Evolutionary conservation across 2,329 filamentous ascomycete genomes (phyloP), one percentile per base, ranked within the genome.

Genomic region (Diplodia seriata): DNA sequence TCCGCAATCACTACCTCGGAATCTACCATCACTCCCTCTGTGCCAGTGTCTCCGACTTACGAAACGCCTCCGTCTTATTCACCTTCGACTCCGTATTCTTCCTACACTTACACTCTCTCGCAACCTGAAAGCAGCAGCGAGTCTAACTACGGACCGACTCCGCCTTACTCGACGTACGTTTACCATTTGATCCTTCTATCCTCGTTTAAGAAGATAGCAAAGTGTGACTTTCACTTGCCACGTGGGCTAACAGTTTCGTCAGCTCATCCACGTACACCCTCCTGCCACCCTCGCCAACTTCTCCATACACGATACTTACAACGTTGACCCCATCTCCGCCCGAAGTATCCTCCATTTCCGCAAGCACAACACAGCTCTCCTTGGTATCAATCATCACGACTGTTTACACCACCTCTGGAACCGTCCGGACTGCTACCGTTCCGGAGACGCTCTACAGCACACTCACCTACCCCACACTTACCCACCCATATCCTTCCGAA

Each of bases 221-320:
- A 38, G 11, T 38, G 11, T 38, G 9, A 38, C 36, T 2, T 38
- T 38, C 2, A 12, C 36, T 38, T 38, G 9, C 5, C 31, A 14
- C 36, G 36, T 38, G 9, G 9, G 36, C 36, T 38, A 38, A 38
- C 36, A 38, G 1, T 12, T 38, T 3, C 36, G 36, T 38, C 11
- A 38, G 36, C 11, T 38, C 36, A 38, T 12, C 36, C 43, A 20
- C 51, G 1, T 55, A 55, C 29, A 55, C 51, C 51, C 8, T 31
- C 26, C n/a, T 31, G 20, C 51, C 51, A 1, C 51, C 51, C 18
- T 31, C 51, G 29, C 51, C 51, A 31, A 63, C 59, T 33, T 63
- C 59, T 38, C 59, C 59, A 3, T 63, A 63, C 11, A 63, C 59
- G n/a, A 51, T 36, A 5, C 9, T 50, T n/a, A 62, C 57, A 8